Percentiles rank a stretch among this genome's conserved stretches.
Conservation (phyloP, 1,139 yeast genomes). For the Starmera stellimalicola region DNA sequence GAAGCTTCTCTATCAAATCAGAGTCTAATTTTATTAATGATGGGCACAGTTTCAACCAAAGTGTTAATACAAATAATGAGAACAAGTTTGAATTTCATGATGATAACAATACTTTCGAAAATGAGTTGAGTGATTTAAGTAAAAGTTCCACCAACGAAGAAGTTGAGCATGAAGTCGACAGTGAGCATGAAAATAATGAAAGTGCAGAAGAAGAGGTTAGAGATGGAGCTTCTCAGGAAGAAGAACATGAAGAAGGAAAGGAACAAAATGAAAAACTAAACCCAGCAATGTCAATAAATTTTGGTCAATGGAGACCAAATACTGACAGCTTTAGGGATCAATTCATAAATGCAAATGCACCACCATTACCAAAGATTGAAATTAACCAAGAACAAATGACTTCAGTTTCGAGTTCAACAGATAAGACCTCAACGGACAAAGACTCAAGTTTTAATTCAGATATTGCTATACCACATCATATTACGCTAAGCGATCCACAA, state of each 20-base stretch:
- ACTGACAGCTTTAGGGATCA: conserved; percentile 40
- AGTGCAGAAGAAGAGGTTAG: not conserved
- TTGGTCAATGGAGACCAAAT: conserved; percentile 47
- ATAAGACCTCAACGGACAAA: too few species aligned
- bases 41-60: conserved; percentile 2
- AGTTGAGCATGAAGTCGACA: not conserved
- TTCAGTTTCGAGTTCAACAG: not conserved
- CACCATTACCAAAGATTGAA: conserved; percentile 20
- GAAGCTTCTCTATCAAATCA: conserved; percentile 17
- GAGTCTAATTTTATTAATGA: conserved; percentile 15
- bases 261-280: conserved; percentile 6
- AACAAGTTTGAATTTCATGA: too few species aligned
- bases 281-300: conserved; percentile 23
- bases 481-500: too few species aligned
- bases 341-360: conserved; percentile 31
- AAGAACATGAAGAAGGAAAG: not conserved
- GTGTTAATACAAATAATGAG: too few species aligned
- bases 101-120: not conserved
- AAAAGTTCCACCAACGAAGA: not conserved
- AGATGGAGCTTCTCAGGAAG: not conserved
- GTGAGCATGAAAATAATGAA: conserved; percentile 1
- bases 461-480: too few species aligned
- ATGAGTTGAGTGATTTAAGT: conserved; percentile 3
- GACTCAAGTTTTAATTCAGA: too few species aligned
- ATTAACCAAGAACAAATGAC: too few species aligned